Evolutionary conservation across 768 basidiomycete genomes (phyloP).

Genomic region (Trametes villosa): DNA sequence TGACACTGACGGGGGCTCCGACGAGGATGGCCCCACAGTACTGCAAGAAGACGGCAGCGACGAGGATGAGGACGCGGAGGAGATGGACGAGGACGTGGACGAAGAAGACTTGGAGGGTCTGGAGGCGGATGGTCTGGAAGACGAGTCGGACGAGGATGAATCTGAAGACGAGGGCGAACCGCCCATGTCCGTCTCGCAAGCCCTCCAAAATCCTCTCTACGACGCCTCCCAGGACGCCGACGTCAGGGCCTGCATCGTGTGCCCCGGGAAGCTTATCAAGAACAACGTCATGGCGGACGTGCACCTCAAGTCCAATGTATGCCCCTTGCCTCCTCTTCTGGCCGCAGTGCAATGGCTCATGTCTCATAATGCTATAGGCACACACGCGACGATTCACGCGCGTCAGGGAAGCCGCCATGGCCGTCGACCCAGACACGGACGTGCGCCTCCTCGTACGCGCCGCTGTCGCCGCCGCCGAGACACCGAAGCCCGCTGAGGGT

Average conservation of each 20-base stretch:
- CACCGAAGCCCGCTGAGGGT: constrained; percentile 7
- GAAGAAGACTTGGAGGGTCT: constrained; percentile 32
- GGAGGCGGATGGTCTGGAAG: constrained; percentile 31
- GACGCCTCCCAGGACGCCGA: constrained; percentile 58
- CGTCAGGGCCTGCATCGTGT: constrained; percentile 63
- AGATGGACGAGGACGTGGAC: constrained; percentile 29
- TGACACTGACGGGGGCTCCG: constrained; percentile 30
- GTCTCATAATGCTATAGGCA: constrained; percentile 44
- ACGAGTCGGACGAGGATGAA: constrained; percentile 31
- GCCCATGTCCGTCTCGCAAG: constrained; percentile 59
- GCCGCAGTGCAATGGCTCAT: neutral
- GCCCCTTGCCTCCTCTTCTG: constrained; percentile 41
- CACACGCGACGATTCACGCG: constrained; percentile 64
- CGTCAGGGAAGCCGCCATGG: constrained; percentile 47
- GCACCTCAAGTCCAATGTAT: constrained; percentile 67
- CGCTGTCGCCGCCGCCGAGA: constrained; percentile 16
- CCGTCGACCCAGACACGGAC: constrained; percentile 47
- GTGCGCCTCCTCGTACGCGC: constrained; percentile 48
- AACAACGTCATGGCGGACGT: constrained; percentile 54
- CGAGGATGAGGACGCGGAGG: constrained; percentile 31
- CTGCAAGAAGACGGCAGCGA: constrained; percentile 24
- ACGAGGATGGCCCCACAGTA: constrained; percentile 21
- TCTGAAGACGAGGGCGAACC: constrained; percentile 40
- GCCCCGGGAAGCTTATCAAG: constrained; percentile 76
- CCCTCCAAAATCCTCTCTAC: constrained; percentile 66